Base-by-base conservation (phyloP, 2,329 filamentous ascomycete genomes). In the Aspergillus hortae region DNA sequence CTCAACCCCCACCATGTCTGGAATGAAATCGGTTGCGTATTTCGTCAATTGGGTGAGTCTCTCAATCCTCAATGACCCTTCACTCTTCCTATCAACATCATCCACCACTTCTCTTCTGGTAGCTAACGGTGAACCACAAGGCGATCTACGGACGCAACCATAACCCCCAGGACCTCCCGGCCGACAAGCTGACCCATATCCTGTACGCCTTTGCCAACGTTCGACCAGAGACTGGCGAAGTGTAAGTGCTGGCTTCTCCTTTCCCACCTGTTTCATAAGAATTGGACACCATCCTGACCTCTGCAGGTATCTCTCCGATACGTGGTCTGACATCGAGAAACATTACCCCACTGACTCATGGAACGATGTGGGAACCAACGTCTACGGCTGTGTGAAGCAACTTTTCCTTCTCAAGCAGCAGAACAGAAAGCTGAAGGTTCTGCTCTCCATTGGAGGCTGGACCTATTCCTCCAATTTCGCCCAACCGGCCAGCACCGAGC, bases 181-280 rank as follows among this genome's bases (percentile, higher is more conserved):
- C 81, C 2, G 82, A 91, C 49, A 88, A 90, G 55, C 80, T 96
- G 32, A 96, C 91, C 0, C 92, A 96, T 66, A 73, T 96, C 6
- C 82, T 96, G 14, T 96, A 95, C 62, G 80, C 91, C 9, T 96
- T 96, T 73, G 91, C 89, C 64, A 94, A 96, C 68, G 84, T 95
- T 52, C 82, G 84, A 1, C 81, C 85, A 3, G 89, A 92, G 4
- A 83, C 80, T 38, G 91, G 91, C 48, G 89, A 94, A 74, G 89
- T 92, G 75, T 88, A 77, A 57, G 65, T 57, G n/a, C 30, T 43
- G 19, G 11, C 23, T 52, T 25, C 17, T 11, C 30, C 14, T 14
- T 36, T 6, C 2, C 10, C 4, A 23, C 23, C 3, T 12, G 1
- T 19, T 41, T 14, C 32, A 3, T 30, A 30, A 23, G 12, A 25